Percentiles rank a stretch among this genome's conserved stretches.
phyloP scores from a whole-genome alignment of 2,329 filamentous ascomycete genomes.

The Atkinsonella hypoxylon region DNA sequence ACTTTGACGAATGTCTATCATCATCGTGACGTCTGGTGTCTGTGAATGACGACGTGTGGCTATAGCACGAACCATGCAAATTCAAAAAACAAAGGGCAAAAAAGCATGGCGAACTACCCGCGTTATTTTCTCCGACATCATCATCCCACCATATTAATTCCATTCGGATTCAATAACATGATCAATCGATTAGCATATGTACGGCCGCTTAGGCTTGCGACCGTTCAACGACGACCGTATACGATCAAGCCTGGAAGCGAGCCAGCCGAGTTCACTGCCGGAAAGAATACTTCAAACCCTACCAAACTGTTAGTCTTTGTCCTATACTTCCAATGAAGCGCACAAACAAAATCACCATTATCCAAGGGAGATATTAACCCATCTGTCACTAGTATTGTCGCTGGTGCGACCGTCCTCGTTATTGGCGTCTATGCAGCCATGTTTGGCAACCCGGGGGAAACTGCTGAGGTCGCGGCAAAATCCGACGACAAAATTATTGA shows the following conservation, averaged over 20 bases:
- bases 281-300: background rate
- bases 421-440: background rate
- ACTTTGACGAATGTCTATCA: background rate
- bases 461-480: background rate
- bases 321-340: background rate
- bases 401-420: background rate
- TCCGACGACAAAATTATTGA: background rate
- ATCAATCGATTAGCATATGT: background rate
- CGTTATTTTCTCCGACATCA: background rate
- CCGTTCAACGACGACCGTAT: background rate
- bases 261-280: background rate
- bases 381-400: background rate
- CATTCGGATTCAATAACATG: background rate
- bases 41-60: slow-evolving; percentile 2
- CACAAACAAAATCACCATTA: background rate
- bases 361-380: background rate
- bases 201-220: background rate
- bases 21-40: background rate
- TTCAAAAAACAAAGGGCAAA: background rate
- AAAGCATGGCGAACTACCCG: too few relatives aligned
- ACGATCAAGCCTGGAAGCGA: background rate
- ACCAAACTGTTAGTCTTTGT: background rate
- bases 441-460: background rate
- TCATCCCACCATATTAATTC: background rate
- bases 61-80: background rate